Base-by-base conservation (phyloP, 129 eudicot species). In the Artemisia tridentata region DNA sequence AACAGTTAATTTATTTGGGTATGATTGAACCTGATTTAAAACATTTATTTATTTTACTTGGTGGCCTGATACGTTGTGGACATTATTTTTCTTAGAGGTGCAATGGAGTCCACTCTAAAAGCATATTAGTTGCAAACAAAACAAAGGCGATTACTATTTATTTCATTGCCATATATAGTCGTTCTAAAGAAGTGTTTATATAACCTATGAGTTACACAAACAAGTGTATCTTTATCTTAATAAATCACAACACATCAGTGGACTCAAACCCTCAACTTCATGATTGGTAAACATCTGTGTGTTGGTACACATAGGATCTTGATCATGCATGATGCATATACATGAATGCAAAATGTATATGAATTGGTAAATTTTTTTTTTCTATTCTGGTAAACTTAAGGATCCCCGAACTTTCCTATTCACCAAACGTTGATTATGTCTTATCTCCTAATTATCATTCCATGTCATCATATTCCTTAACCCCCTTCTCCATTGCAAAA, bases 331-430 rank as follows among this genome's bases (percentile, higher is more conserved):
- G 4, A 12, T 55, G 56, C 56, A 7, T 65, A 11, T 43, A 18
- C 46, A 4, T 27, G 3, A 25, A 25, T 53, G 18, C 62, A 73
- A 51, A 11, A n/a, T 5, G 17, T 56, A 43, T 23, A 43, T 19
- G 3, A 62, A 27, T 23, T 9, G 1, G 47, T 34, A 18, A n/a
- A n/a, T n/a, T n/a, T n/a, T n/a, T n/a, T n/a, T n/a, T n/a, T 75
- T 65, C 50, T 56, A 43, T 75, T 65, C 45, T 43, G 25, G 16
- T 67, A 65, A 75, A 67, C 27, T 68, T 34, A 68, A 68, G 80
- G 80, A 60, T 51, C 43, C 72, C 81, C 81, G 62, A 54, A 63
- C 34, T 71, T 56, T 11, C 55, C 77, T 63, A 55, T 46, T 63
- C 53, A 71, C 77, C 81, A 46, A 77, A 43, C 70, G 16, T 77